Percentiles rank a stretch among this genome's conserved stretches.
Evolutionary conservation across 352 stramenopile species (phyloP).

Genomic region (Globisporangium nagaii): DNA sequence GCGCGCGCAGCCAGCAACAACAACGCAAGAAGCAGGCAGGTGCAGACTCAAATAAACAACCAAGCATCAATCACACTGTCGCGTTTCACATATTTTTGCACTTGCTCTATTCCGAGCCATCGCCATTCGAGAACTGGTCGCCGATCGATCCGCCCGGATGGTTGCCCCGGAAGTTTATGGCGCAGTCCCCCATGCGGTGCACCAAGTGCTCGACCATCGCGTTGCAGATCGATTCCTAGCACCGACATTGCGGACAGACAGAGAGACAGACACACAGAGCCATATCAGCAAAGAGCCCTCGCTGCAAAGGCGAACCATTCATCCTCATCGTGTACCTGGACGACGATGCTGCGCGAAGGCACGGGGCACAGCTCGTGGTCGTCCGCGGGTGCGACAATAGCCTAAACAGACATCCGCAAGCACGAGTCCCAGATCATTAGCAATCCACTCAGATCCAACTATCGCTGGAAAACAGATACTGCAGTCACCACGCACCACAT

Average conservation of each 20-base stretch:
- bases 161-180: slow-evolving; percentile 35
- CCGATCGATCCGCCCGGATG: slow-evolving; percentile 75
- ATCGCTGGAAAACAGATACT: not conserved
- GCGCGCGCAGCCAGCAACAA: too few species aligned
- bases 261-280: too few species aligned
- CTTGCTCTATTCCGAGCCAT: not conserved
- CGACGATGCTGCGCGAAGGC: slow-evolving; percentile 71
- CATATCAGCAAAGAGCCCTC: not conserved
- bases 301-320: too few species aligned
- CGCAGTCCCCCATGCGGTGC: slow-evolving; percentile 21
- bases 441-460: too few species aligned
- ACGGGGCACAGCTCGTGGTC: slow-evolving; percentile 52
- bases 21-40: not conserved
- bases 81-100: too few species aligned
- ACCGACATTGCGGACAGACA: not conserved
- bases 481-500: slow-evolving; percentile 25
- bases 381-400: slow-evolving; percentile 34
- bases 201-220: slow-evolving; percentile 64
- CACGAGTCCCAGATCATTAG: not conserved
- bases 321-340: too few species aligned
- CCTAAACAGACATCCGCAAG: slow-evolving; percentile 11
- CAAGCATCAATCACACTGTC: too few species aligned
- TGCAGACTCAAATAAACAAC: too few species aligned
- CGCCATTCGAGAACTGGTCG: not conserved
- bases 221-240: slow-evolving; percentile 74